Percentiles rank a stretch among this genome's conserved stretches.
phyloP scores from a whole-genome alignment of 495 filamentous ascomycete species.

The Talaromyces borbonicus region DNA sequence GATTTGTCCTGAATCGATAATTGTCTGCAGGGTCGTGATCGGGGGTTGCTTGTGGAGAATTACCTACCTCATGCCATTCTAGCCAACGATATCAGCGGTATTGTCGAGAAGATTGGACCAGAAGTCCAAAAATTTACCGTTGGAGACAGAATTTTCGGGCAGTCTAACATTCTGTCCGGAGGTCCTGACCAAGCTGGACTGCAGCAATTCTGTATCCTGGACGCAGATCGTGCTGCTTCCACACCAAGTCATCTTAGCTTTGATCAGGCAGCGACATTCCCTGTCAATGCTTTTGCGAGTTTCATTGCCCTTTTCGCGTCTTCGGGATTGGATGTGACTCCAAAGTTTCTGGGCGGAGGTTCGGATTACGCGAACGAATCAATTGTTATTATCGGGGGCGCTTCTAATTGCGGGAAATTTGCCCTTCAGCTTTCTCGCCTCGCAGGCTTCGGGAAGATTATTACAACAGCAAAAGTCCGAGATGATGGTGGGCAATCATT shows the following conservation, averaged over 20 bases:
- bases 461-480: no score
- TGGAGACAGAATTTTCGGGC: conserved; percentile 10
- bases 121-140: conserved; percentile 12
- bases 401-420: conserved; percentile 19
- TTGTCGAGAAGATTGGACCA: conserved; percentile 16
- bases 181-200: conserved; percentile 10
- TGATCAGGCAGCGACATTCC: conserved; percentile 19
- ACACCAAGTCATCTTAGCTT: conserved; percentile 17
- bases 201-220: conserved; percentile 21
- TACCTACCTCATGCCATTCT: no score
- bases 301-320: conserved; percentile 20
- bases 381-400: conserved; percentile 24
- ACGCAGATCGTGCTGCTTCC: conserved; percentile 10
- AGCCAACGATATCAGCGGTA: conserved; percentile 18
- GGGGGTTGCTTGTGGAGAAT: no score
- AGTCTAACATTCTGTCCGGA: neutral
- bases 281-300: conserved; percentile 15
- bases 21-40: no score
- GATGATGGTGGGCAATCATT: conserved; percentile 8
- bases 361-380: conserved; percentile 15
- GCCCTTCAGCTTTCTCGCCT: conserved; percentile 20
- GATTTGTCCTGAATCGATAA: no score
- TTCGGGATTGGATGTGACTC: conserved; percentile 12
- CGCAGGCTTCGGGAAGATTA: conserved; percentile 19
- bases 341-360: conserved; percentile 6